Percentiles rank a stretch among this genome's conserved stretches.
Evolutionary conservation across 345 rosid genomes (phyloP).

Genomic region (Eucalyptus pumila): DNA sequence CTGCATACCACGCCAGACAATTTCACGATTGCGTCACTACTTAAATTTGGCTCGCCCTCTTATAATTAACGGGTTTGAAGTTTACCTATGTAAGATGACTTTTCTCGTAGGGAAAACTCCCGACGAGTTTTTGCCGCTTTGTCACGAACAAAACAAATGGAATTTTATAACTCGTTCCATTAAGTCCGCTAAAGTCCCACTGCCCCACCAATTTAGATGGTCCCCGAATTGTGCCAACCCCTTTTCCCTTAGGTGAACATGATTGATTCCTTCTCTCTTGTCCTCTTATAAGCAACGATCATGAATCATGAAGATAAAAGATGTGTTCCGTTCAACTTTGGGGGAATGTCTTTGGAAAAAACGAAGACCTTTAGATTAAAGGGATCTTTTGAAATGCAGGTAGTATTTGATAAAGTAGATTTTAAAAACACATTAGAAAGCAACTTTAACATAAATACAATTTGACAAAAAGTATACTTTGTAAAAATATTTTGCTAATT

Average conservation of each 20-base stretch:
- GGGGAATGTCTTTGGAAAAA: neutral
- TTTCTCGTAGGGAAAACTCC: neutral
- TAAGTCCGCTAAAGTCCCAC: neutral
- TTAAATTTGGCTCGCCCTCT: neutral
- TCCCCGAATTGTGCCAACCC: neutral
- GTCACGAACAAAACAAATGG: neutral
- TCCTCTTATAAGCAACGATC: neutral
- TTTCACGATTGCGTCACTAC: neutral
- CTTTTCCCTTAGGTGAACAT: neutral
- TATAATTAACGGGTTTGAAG: neutral
- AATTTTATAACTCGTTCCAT: neutral
- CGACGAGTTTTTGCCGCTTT: neutral
- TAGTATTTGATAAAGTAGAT: neutral
- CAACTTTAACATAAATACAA: no score
- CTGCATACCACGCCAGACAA: neutral
- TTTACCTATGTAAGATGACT: neutral
- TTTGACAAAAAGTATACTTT: no score
- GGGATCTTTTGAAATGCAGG: fast-evolving
- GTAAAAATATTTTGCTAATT: no score
- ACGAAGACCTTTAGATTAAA: neutral
- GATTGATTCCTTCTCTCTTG: neutral
- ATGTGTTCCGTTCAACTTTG: neutral
- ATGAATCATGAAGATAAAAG: neutral
- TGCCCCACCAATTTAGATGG: neutral
- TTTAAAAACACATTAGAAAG: neutral